Base-by-base conservation (phyloP, 371 early-diverging fungal genomes). In the Coemansia linderi region DNA sequence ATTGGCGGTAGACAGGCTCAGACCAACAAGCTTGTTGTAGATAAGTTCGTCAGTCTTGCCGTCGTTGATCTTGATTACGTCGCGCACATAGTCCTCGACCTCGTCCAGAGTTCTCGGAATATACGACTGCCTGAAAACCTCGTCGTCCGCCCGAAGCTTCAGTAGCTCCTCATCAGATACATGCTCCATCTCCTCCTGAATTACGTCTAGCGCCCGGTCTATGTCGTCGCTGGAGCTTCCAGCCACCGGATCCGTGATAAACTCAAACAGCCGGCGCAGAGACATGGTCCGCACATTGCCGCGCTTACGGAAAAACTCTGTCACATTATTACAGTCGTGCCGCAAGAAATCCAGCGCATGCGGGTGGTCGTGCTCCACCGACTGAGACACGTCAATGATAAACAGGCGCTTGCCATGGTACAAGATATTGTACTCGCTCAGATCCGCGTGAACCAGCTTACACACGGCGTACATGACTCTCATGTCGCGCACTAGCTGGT, bases 281-380 rank as follows among this genome's bases (percentile, higher is more conserved):
- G 90, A 89, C 89, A 97, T 90, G 17, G 92, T 87, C 8, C 84
- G 84, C 0, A 94, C 94, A 24, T 70, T 70, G 9, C 87, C 91
- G 69, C 91, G 88, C 67, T 90, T 91, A 31, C 88, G 81, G 87
- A 99, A 99, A 81, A 90, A 99, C 63, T 93, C 96, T 48, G 92
- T 93, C n/a, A 99, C 91, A 79, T 99, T 99, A 46, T 88, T 82
- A 75, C 95, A 90, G 83, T 99, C 99, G 82, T 94, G 96, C 37
- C 97, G 86, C 63, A 99, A 86, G 80, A 99, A 99, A 71, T 95
- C 96, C 36, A 96, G 87, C 2, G 99, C 97, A 73, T 97, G 94
- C n/a, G 98, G 98, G 80, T 99, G 99, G 78, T 96, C 96, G 75
- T 94, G 97, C 75, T 99, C 99, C 10, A 99, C 99, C 3, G 98